A percentile compares a stretch with the other conserved stretches of the same genome.
These are phyloP conservation scores for Serendipita sp. DNA, from an alignment of 768 basidiomycete genomes.

Conservation along the genomic window DNA sequence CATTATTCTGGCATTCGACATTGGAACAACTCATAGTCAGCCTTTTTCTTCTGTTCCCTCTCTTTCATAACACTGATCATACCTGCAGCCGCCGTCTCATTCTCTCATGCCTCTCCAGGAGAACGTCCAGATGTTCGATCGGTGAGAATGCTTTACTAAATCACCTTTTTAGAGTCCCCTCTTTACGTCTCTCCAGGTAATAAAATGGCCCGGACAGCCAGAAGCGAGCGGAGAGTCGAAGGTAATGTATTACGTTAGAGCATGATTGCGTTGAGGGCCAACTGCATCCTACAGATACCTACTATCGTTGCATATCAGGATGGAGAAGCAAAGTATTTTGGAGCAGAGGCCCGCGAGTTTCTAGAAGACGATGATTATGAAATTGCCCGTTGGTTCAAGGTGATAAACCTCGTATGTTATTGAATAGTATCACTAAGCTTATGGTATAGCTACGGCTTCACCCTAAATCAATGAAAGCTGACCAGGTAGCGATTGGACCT, in stretches of 20 bases:
- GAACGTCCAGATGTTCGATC: no score
- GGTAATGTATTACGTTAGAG: not conserved
- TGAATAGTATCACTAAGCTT: not conserved
- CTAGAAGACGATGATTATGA: not conserved
- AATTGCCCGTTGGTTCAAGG: conserved; percentile 7
- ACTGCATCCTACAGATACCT: not conserved
- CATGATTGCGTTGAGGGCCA: no score
- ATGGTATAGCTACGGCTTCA: not conserved
- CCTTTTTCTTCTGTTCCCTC: no score
- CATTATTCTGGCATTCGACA: not conserved
- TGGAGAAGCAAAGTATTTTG: not conserved
- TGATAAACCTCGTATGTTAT: not conserved
- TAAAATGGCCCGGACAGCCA: conserved; percentile 5
- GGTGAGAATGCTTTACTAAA: no score
- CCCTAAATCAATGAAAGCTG: not conserved
- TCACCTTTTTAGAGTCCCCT: no score
- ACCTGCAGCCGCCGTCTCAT: no score
- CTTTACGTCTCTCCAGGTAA: not conserved
- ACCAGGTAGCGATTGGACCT: not conserved
- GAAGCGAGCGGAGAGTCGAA: not conserved
- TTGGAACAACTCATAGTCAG: conserved; percentile 4
- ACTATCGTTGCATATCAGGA: conserved; percentile 4
- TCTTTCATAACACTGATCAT: no score
- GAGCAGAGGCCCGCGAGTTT: conserved; percentile 6
- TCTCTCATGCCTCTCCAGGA: no score